Conservation (phyloP, 164 flowering plant species). For the Liriodendron chinense region DNA sequence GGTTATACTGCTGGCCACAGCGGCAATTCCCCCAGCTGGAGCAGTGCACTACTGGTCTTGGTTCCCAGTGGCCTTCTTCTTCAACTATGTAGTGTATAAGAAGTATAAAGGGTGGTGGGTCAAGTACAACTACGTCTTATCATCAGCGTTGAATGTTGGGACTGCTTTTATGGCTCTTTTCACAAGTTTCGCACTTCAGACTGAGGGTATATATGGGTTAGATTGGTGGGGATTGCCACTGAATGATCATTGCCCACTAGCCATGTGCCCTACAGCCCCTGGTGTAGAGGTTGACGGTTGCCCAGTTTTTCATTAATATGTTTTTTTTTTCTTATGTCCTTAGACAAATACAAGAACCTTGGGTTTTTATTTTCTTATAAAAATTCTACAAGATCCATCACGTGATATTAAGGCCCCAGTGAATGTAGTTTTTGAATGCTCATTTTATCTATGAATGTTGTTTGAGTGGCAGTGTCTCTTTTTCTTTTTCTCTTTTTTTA, state of each 20-base stretch:
- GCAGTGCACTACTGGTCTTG: constrained; percentile 72
- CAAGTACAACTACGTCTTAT: constrained; percentile 77
- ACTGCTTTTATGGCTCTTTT: constrained; percentile 84
- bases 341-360: no score
- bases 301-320: constrained; percentile 26
- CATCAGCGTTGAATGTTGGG: constrained; percentile 89
- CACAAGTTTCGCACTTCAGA: constrained; percentile 55
- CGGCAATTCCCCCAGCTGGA: constrained; percentile 78
- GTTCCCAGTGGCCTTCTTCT: constrained; percentile 77
- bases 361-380: no score
- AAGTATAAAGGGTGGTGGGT: constrained; percentile 89
- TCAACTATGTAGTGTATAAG: constrained; percentile 76
- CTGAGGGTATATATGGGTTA: constrained; percentile 32
- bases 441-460: no score
- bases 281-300: constrained; percentile 61
- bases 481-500: no score
- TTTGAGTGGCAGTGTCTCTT: no score
- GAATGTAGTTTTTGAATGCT: no score
- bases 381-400: no score
- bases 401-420: no score
- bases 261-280: constrained; percentile 78
- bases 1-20: constrained; percentile 80
- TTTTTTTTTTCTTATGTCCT: no score
- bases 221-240: constrained; percentile 72
- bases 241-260: constrained; percentile 76